phyloP scores from a whole-genome alignment of 1,284 basidiomycete genomes.

The Tausonia pullulans region DNA sequence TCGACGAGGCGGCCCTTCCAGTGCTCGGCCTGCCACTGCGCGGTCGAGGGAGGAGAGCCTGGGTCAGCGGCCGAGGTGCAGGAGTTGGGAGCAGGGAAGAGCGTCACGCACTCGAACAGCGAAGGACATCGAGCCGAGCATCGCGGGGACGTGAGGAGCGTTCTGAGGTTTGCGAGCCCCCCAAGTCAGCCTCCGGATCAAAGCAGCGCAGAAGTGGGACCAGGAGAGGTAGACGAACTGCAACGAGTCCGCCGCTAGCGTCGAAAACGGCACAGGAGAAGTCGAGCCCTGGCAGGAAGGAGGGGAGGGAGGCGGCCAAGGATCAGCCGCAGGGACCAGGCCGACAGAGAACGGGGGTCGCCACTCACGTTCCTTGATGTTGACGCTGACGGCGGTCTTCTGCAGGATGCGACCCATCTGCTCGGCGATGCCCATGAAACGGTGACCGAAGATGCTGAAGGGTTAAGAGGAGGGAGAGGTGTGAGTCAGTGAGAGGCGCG shows the following conservation, averaged over 20 bases:
- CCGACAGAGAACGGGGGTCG: too few species aligned
- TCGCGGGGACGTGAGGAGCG: slow-evolving; percentile 8
- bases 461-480: background rate
- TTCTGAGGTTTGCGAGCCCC: too few species aligned
- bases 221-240: too few species aligned
- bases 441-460: background rate
- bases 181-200: background rate
- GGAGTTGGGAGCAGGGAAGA: too few species aligned
- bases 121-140: slow-evolving; percentile 23
- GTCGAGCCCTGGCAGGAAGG: too few species aligned
- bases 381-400: background rate
- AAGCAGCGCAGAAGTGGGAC: too few species aligned
- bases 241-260: background rate
- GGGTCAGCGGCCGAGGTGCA: too few species aligned
- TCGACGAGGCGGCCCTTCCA: slow-evolving; percentile 20
- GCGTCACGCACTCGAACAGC: too few species aligned
- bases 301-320: too few species aligned
- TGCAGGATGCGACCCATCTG: slow-evolving; percentile 2
- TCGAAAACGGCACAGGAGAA: too few species aligned
- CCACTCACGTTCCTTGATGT: slow-evolving; percentile 1
- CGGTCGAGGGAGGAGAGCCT: too few species aligned
- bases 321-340: too few species aligned
- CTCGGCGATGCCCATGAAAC: background rate
- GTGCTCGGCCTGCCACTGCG: slow-evolving; percentile 10
- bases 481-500: background rate